These are phyloP conservation scores for Flaveria linearis DNA, from an alignment of 129 eudicot species.

Conservation along the genomic window DNA sequence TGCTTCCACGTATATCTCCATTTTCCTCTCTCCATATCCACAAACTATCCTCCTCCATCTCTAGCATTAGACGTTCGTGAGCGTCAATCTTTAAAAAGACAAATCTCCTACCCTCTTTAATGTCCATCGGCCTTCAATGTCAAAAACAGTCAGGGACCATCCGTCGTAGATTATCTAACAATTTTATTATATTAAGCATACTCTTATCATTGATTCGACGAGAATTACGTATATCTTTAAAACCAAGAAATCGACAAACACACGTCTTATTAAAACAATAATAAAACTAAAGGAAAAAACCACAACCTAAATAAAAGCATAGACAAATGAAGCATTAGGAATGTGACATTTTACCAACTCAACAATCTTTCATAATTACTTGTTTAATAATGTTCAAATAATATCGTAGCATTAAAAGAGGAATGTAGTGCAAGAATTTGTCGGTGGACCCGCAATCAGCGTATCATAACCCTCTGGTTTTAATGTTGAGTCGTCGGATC, in stretches of 20 bases:
- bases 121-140: too few relatives aligned
- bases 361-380: background rate
- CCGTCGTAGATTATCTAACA: background rate
- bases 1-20: too few relatives aligned
- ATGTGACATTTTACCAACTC: slow-evolving; percentile 14
- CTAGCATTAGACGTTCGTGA: too few relatives aligned
- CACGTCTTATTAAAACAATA: background rate
- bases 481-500: slow-evolving; percentile 15
- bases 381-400: background rate
- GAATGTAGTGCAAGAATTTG: slow-evolving; percentile 9
- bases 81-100: too few relatives aligned
- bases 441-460: slow-evolving; percentile 11
- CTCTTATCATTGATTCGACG: background rate
- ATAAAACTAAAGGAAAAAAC: background rate
- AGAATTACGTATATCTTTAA: background rate
- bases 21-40: too few relatives aligned
- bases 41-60: too few relatives aligned
- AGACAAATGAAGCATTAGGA: background rate
- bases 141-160: too few relatives aligned
- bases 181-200: background rate
- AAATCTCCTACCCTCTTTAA: too few relatives aligned
- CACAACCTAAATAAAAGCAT: background rate
- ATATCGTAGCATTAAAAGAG: background rate
- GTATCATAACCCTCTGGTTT: background rate
- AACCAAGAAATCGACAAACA: background rate